Percentiles rank a stretch among this genome's conserved stretches.
These are phyloP conservation scores for Tagetes patula DNA, from an alignment of 129 eudicot genomes.

Conservation along the genomic window DNA sequence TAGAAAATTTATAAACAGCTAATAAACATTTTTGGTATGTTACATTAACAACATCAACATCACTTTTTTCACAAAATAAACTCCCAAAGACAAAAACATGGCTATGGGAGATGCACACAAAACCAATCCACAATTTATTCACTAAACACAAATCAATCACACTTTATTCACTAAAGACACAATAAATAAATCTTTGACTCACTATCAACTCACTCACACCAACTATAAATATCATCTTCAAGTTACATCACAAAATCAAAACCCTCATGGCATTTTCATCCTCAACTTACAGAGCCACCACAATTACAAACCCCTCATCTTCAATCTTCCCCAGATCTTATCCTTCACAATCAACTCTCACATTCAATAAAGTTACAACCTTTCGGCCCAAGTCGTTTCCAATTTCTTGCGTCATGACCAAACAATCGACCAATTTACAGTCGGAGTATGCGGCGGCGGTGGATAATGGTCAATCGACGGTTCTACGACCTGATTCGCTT, in stretches of 20 bases:
- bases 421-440: background rate
- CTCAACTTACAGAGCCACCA: conserved; percentile 9
- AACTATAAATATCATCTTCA: background rate
- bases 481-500: conserved; percentile 67
- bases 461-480: conserved; percentile 1
- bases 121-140: background rate
- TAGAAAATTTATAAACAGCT: too few relatives aligned
- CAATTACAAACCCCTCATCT: background rate
- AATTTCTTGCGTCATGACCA: conserved; percentile 15
- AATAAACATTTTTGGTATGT: too few relatives aligned
- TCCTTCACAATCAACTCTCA: conserved; percentile 3
- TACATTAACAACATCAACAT: too few relatives aligned
- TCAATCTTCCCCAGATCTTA: background rate
- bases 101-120: background rate
- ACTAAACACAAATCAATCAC: background rate
- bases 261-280: background rate
- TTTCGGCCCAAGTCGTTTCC: background rate
- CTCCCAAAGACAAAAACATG: too few relatives aligned
- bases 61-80: too few relatives aligned
- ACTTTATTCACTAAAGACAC: background rate
- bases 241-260: background rate
- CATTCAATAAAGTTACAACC: conserved; percentile 2
- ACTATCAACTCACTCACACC: background rate
- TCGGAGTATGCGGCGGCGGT: background rate
- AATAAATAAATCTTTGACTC: background rate